Evolutionary conservation across 441 rosid genomes (phyloP), one percentile per base, ranked within the genome.

Genomic region (Gossypium davidsonii): DNA sequence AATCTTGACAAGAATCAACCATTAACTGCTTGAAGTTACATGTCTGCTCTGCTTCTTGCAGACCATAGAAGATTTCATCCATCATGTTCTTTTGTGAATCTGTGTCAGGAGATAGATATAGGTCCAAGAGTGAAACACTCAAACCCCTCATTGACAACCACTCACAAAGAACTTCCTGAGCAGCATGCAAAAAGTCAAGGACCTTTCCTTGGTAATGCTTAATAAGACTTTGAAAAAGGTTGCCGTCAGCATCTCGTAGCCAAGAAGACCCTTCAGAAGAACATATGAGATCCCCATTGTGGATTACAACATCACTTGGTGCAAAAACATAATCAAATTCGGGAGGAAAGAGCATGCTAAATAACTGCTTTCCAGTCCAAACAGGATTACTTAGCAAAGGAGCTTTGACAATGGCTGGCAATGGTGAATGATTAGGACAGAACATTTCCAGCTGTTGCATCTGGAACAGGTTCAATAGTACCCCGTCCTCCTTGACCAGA

Each of bases 371-470:
- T 72, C 99, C 98, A 1, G 97, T 91, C 98, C 99, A 96, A 44
- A 77, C 78, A 56, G 88, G 76, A 39, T 65, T 77, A 62, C 75
- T 73, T 2, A 72, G 48, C 37, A 82, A 83, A 73, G 94, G 82
- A 72, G 81, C 78, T 87, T 79, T 77, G 74, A 85, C 60, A 70
- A 91, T 72, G 12, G 92, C 91, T 0, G 92, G 90, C 3, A 82
- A 78, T 7, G 81, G 78, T 63, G 80, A 65, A 53, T 78, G 73
- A 59, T 77, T 70, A 9, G 89, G 88, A 37, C 88, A 87, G 61
- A 87, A 86, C 99, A 96, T 93, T 67, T 82, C 83, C 71, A 96
- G 85, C 79, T 93, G 99, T 82, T 93, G 99, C 81, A 96, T 85
- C 77, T 91, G 85, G 48, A 78, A 83, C 42, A 44, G 74, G 68